phyloP scores from a whole-genome alignment of 805 yeast genomes.

The Wickerhamiella qilinensis region DNA sequence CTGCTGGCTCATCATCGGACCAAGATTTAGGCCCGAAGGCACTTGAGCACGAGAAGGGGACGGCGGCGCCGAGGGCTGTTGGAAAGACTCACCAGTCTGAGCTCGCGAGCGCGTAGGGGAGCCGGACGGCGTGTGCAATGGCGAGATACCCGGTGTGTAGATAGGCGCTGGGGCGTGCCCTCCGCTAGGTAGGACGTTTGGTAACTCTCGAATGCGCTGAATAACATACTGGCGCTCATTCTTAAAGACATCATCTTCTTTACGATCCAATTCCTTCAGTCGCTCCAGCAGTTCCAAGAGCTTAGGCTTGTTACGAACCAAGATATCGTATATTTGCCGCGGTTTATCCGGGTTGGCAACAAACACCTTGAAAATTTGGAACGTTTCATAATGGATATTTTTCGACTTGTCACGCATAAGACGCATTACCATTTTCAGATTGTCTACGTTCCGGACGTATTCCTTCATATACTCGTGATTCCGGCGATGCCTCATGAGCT shows the following conservation, averaged over 20 bases:
- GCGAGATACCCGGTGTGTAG: neutral
- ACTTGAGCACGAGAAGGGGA: slow-evolving; percentile 13
- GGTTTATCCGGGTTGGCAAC: slow-evolving; percentile 92
- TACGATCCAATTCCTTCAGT: slow-evolving; percentile 39
- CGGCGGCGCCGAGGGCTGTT: slow-evolving; percentile 5
- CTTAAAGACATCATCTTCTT: slow-evolving; percentile 47
- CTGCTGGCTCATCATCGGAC: slow-evolving; percentile 3
- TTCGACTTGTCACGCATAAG: slow-evolving; percentile 75
- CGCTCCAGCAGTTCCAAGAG: slow-evolving; percentile 50
- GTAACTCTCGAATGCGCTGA: slow-evolving; percentile 40
- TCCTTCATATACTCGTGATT: slow-evolving; percentile 57
- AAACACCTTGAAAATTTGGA: slow-evolving; percentile 84
- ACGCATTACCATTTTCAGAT: slow-evolving; percentile 74
- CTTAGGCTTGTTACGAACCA: slow-evolving; percentile 69
- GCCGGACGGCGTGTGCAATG: neutral
- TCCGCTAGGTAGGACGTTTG: neutral
- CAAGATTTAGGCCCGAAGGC: slow-evolving; percentile 3
- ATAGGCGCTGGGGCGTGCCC: slow-evolving; percentile 13
- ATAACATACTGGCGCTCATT: slow-evolving; percentile 74
- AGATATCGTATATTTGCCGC: slow-evolving; percentile 61
- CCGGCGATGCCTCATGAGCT: slow-evolving; percentile 51
- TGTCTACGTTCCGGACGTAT: slow-evolving; percentile 68
- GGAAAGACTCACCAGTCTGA: neutral
- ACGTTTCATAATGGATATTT: slow-evolving; percentile 79
- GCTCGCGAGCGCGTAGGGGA: neutral